Evolutionary conservation across 208 protist genomes (phyloP), one percentile per base, ranked within the genome.

Genomic region (Tetramitus jugosus): DNA sequence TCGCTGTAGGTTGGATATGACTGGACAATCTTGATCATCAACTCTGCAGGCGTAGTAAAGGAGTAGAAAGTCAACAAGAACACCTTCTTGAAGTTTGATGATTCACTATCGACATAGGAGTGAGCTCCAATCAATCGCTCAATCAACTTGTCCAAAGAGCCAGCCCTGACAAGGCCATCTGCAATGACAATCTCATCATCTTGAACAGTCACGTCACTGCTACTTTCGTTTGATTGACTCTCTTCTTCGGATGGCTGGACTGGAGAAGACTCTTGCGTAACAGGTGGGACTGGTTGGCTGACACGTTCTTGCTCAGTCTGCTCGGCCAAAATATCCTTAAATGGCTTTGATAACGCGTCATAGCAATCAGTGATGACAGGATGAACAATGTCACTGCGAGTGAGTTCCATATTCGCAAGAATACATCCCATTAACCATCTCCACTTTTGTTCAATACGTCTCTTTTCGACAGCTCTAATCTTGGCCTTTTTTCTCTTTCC

Each of bases 401-500:
- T 71, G 35, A 71, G 35, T 33, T 29, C 65, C 8, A 26, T 14
- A 33, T 71, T 17, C 1, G 49, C 10, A 35, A 71, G 26, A 1
- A 71, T 40, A 1, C n/a, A 35, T 49, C 65, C 65, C 4, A 71
- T 10, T 49, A 71, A 49, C 65, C 65, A 71, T 71, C 65, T 71
- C 65, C 65, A 71, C 40, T 71, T 71, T n/a, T 42, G 39, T 31
- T 71, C 65, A 0, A 49, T 0, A 33, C 39, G 10, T 49, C 40
- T 46, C n/a, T 71, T 42, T 42, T 71, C 23, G 29, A 29, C 35
- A 6, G 49, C 23, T 20, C 39, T 35, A 49, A 49, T 46, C 29
- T 40, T 17, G 49, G 35, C 49, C 3, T 43, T 33, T 35, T 0
- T 8, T 4, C 35, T 29, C n/a, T n/a, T n/a, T n/a, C n/a, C n/a